phyloP scores from a whole-genome alignment of 768 basidiomycete species.

The Polyporus arcularius region DNA sequence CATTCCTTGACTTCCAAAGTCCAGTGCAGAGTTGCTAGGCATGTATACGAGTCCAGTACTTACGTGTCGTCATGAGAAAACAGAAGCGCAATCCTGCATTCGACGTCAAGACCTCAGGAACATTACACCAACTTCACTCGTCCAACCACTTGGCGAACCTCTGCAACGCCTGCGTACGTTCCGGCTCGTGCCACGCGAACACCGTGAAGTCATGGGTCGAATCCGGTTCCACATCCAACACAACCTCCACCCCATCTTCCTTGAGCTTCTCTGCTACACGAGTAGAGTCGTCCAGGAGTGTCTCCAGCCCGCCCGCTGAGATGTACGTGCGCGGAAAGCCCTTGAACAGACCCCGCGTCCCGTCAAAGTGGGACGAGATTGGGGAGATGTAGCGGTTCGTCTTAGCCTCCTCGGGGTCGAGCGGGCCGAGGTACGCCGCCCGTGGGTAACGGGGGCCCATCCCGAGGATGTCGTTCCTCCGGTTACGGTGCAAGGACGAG shows the following conservation, averaged over 20 bases:
- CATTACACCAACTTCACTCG: neutral
- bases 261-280: slow-evolving; percentile 51
- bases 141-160: slow-evolving; percentile 22
- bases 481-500: slow-evolving; percentile 7
- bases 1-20: too few species aligned
- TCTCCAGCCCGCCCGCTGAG: slow-evolving; percentile 56
- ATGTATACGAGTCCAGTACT: too few species aligned
- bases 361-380: slow-evolving; percentile 42
- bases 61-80: too few species aligned
- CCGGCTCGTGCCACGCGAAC: slow-evolving; percentile 30
- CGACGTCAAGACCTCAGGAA: too few species aligned
- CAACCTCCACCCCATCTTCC: slow-evolving; percentile 50
- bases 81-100: too few species aligned
- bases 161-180: slow-evolving; percentile 28
- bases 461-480: slow-evolving; percentile 32
- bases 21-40: too few species aligned
- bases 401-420: slow-evolving; percentile 46
- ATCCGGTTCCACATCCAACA: slow-evolving; percentile 51
- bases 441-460: slow-evolving; percentile 35
- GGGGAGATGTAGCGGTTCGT: slow-evolving; percentile 62
- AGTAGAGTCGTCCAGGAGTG: slow-evolving; percentile 53
- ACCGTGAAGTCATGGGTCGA: slow-evolving; percentile 36
- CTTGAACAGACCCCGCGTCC: slow-evolving; percentile 43
- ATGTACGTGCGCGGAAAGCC: slow-evolving; percentile 66
- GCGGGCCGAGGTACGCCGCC: slow-evolving; percentile 47